phyloP scores from a whole-genome alignment of 2,329 filamentous ascomycete species.

The Arthroderma sp. region DNA sequence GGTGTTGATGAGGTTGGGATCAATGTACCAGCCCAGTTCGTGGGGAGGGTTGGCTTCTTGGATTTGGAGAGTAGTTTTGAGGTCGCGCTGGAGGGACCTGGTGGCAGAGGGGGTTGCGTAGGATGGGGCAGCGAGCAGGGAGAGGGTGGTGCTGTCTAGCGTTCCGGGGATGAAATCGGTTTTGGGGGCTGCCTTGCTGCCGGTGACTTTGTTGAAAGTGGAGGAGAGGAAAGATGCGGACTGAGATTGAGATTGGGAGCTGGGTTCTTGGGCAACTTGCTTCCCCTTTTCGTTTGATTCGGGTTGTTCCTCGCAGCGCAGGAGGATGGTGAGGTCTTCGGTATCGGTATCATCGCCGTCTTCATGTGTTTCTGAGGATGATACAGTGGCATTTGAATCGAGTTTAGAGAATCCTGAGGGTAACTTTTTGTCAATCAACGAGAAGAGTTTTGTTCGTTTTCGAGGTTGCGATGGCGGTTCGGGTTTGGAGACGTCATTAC shows the following conservation, averaged over 20 bases:
- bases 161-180: slow-evolving; percentile 56
- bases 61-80: slow-evolving; percentile 49
- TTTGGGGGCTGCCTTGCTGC: slow-evolving; percentile 11
- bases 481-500: slow-evolving; percentile 12
- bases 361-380: background rate
- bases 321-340: slow-evolving; percentile 33
- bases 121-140: slow-evolving; percentile 49
- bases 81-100: slow-evolving; percentile 49
- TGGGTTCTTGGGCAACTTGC: background rate
- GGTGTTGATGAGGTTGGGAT: slow-evolving; percentile 52
- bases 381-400: background rate
- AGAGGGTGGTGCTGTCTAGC: slow-evolving; percentile 49
- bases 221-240: background rate
- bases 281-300: slow-evolving; percentile 1
- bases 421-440: background rate
- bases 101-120: slow-evolving; percentile 53
- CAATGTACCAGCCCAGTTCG: slow-evolving; percentile 72
- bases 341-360: slow-evolving; percentile 35
- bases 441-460: background rate
- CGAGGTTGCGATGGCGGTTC: background rate
- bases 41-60: slow-evolving; percentile 49
- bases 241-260: background rate
- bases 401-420: background rate
- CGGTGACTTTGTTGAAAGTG: too few species aligned
- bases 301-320: slow-evolving; percentile 1